Conservation (phyloP, 805 yeast species). For the Dipodascus geniculatus region DNA sequence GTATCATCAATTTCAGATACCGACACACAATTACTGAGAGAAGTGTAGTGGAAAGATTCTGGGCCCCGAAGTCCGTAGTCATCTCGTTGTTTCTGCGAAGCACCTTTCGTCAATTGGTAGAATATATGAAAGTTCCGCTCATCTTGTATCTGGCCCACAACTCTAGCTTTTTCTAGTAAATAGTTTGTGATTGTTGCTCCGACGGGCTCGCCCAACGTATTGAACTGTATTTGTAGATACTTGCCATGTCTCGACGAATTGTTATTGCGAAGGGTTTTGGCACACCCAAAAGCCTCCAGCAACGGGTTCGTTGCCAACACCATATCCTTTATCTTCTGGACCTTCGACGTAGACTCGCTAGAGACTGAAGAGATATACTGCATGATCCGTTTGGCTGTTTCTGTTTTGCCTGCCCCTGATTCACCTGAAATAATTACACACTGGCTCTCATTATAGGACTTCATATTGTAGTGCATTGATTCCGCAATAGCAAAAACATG, state of each 20-base stretch:
- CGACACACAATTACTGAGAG: slow-evolving; percentile 44
- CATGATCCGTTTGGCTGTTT: slow-evolving; percentile 87
- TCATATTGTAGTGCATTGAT: slow-evolving; percentile 65
- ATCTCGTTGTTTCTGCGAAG: slow-evolving; percentile 29
- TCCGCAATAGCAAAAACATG: slow-evolving; percentile 90
- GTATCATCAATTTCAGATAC: slow-evolving; percentile 69
- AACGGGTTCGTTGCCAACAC: slow-evolving; percentile 92
- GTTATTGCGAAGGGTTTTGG: slow-evolving; percentile 87
- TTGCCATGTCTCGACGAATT: slow-evolving; percentile 96
- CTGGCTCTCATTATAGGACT: slow-evolving; percentile 63
- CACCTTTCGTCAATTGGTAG: slow-evolving; percentile 73
- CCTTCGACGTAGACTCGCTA: slow-evolving; percentile 32
- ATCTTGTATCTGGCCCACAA: slow-evolving; percentile 54
- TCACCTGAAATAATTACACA: slow-evolving; percentile 96
- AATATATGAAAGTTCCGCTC: slow-evolving; percentile 94
- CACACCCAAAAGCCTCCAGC: slow-evolving; percentile 91
- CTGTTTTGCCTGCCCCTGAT: slow-evolving; percentile 98
- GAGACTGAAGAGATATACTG: slow-evolving; percentile 73
- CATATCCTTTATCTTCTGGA: slow-evolving; percentile 88
- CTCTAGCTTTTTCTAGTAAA: slow-evolving; percentile 84
- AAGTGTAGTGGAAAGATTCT: slow-evolving; percentile 52
- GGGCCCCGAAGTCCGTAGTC: slow-evolving; percentile 31
- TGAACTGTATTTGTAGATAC: slow-evolving; percentile 78
- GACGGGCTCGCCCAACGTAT: slow-evolving; percentile 46
- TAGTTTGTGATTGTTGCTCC: slow-evolving; percentile 96